A percentile compares a stretch with the other conserved stretches of the same genome.
Conservation (phyloP, 345 rosid genomes). For the Aquilaria malaccensis region DNA sequence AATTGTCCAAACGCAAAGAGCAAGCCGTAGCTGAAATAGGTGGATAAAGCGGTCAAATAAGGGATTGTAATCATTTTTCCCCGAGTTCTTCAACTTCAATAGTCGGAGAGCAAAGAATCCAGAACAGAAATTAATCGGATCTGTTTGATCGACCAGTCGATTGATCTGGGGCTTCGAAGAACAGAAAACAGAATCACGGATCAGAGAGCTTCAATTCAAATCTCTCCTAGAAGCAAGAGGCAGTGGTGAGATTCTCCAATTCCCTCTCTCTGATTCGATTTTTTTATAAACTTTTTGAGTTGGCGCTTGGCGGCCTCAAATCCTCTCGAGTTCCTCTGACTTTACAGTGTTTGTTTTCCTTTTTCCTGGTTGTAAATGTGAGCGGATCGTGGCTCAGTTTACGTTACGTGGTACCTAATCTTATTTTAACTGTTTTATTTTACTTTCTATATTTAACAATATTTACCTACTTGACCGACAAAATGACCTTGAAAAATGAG, state of each 20-base stretch:
- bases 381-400: too few species aligned
- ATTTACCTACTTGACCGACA: too few species aligned
- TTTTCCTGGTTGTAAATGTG: too few species aligned
- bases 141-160: neutral
- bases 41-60: constrained; percentile 60
- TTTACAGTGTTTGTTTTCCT: too few species aligned
- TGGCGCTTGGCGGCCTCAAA: too few species aligned
- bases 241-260: constrained; percentile 4
- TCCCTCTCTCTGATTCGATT: neutral
- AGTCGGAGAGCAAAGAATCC: too few species aligned
- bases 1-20: constrained; percentile 72
- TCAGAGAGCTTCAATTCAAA: neutral
- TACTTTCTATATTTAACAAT: too few species aligned
- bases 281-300: neutral
- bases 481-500: too few species aligned
- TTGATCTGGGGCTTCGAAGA: neutral
- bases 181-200: neutral
- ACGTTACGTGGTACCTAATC: too few species aligned
- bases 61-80: constrained; percentile 60
- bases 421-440: too few species aligned
- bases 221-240: neutral
- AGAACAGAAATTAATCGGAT: neutral
- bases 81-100: too few species aligned
- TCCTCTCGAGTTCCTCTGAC: too few species aligned
- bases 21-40: constrained; percentile 78